phyloP scores from a whole-genome alignment of 768 basidiomycete species.

The Podaxis sp. region DNA sequence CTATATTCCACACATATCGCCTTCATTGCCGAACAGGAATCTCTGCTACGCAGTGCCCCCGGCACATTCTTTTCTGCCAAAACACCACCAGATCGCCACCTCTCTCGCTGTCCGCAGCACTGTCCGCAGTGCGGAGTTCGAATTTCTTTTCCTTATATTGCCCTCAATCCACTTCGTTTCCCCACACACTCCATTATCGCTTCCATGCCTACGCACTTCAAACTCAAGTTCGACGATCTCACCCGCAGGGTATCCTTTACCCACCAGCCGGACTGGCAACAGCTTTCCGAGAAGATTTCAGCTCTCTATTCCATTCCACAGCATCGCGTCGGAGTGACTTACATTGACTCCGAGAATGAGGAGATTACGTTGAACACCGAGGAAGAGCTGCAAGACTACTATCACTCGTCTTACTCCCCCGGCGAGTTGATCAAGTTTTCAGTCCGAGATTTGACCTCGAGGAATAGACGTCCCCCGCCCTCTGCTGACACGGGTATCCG shows the following conservation, averaged over 20 bases:
- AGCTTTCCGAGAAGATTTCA: slow-evolving; percentile 53
- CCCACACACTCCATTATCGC: slow-evolving; percentile 13
- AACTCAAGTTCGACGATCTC: slow-evolving; percentile 53
- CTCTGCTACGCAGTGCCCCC: no score
- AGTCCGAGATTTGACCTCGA: slow-evolving; percentile 54
- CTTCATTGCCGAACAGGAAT: no score
- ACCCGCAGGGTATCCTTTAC: slow-evolving; percentile 59
- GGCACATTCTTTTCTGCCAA: not conserved
- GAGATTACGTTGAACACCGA: slow-evolving; percentile 74
- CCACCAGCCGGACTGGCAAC: slow-evolving; percentile 47
- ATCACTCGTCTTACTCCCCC: slow-evolving; percentile 29
- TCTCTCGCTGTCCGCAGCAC: slow-evolving; percentile 24
- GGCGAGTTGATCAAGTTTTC: slow-evolving; percentile 49
- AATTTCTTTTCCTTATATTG: slow-evolving; percentile 22
- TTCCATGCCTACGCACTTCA: slow-evolving; percentile 56
- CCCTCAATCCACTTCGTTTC: slow-evolving; percentile 5
- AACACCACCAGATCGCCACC: not conserved
- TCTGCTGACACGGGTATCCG: slow-evolving; percentile 32
- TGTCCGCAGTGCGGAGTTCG: slow-evolving; percentile 37
- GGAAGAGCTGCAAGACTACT: slow-evolving; percentile 75
- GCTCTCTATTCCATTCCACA: slow-evolving; percentile 47
- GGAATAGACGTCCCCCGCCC: slow-evolving; percentile 26
- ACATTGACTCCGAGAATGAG: slow-evolving; percentile 70
- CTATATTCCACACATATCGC: no score
- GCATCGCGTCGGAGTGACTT: slow-evolving; percentile 61